Evolutionary conservation across 768 basidiomycete genomes (phyloP), one percentile per base, ranked within the genome.

Genomic region (Lactarius indigo): DNA sequence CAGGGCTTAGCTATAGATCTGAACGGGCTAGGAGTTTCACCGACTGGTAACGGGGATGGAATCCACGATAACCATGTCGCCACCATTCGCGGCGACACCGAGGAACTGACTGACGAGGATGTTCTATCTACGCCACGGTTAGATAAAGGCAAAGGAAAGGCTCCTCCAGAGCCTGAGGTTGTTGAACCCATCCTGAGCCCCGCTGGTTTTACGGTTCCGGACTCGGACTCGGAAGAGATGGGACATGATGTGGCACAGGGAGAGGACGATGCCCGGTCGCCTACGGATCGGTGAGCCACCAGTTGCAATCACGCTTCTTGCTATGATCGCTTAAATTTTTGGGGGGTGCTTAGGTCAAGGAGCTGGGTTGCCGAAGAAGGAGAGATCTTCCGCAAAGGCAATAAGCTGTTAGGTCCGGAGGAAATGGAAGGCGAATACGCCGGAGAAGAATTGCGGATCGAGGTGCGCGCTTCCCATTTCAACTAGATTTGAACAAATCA

Each of bases 321-420:
- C 54, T 42, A 58, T 61, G 30, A 64, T 35, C n/a, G 50, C 28
- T 15, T 55, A 28, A 1, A 33, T 44, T n/a, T 31, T 52, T 4
- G 35, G 35, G 41, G 52, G n/a, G 13, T 57, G 31, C 30, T n/a
- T 59, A 90, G 91, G 57, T 91, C 90, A 30, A 81, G 87, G 69
- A 87, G 82, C 60, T 92, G 91, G 89, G 90, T 96, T 0, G 91
- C 87, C 63, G 97, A 98, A 75, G 97, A 99, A 75, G 94, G 94
- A 0, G 96, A 98, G 77, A 90, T 98, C 47, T 98, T 98, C 80
- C 82, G 96, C 50, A 96, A 96, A 73, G 94, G 95, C 0, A 86
- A 84, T 12, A 89, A 88, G 4, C 79, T 98, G 23, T 80, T 93
- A 10, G 88, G 88, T 1, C 87, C 86, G 9, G 92, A 90, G 71